Evolutionary conservation across 2,329 filamentous ascomycete genomes (phyloP).

Genomic region (Coniochaeta sp.): DNA sequence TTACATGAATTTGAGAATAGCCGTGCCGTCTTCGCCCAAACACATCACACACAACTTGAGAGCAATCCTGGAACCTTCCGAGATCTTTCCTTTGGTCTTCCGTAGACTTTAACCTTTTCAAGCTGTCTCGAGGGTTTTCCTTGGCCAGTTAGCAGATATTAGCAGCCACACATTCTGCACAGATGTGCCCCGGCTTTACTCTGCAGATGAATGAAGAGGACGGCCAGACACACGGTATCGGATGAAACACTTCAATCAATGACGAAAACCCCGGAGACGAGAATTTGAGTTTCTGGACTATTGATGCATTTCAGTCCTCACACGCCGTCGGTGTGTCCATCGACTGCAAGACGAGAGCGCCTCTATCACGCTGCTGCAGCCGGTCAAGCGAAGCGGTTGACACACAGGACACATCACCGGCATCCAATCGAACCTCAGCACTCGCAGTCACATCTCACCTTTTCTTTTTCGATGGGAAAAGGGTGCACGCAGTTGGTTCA

Average conservation of each 20-base stretch:
- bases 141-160: constrained; percentile 13
- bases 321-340: background rate
- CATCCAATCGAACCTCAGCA: background rate
- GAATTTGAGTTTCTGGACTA: background rate
- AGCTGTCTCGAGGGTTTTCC: constrained; percentile 6
- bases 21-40: constrained; percentile 16
- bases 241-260: constrained; percentile 10
- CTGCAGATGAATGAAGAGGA: constrained; percentile 17
- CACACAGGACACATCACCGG: too few relatives aligned
- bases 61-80: background rate
- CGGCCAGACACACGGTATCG: constrained; percentile 12
- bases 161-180: constrained; percentile 14
- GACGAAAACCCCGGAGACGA: constrained; percentile 7
- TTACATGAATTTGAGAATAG: constrained; percentile 11
- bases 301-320: background rate
- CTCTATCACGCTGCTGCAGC: constrained; percentile 1
- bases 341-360: background rate
- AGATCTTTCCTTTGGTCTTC: constrained; percentile 7
- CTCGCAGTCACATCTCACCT: background rate
- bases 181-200: constrained; percentile 21
- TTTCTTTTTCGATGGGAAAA: background rate
- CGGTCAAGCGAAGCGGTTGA: background rate
- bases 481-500: background rate
- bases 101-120: constrained; percentile 12
- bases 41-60: constrained; percentile 7